Conservation (phyloP, 2,329 filamentous ascomycete genomes). For the Exophiala sideris region DNA sequence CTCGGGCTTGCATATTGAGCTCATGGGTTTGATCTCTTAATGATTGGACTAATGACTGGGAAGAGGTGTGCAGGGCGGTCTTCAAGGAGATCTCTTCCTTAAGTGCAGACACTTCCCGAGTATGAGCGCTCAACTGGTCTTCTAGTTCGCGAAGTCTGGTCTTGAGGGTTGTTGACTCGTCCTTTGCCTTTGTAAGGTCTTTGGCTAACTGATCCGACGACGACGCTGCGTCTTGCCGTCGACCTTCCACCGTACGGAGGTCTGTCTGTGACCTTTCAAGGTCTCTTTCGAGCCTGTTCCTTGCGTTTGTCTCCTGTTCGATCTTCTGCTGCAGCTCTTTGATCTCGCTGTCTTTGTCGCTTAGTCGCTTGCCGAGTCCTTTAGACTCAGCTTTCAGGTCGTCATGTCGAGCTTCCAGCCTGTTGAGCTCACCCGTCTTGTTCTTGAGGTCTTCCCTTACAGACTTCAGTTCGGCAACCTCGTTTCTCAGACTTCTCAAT, state of each 20-base stretch:
- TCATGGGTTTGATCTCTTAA: constrained; percentile 93
- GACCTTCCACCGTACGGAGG: constrained; percentile 70
- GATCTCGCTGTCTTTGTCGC: constrained; percentile 75
- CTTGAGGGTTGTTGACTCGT: constrained; percentile 59
- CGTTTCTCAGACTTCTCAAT: constrained; percentile 71
- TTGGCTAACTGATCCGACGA: constrained; percentile 66
- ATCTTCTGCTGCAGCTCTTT: constrained; percentile 75
- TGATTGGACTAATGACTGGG: constrained; percentile 79
- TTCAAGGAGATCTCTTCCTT: constrained; percentile 82
- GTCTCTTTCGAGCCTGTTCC: constrained; percentile 74
- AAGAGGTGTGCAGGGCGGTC: constrained; percentile 77
- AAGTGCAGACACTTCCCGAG: constrained; percentile 63
- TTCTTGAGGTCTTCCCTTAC: constrained; percentile 70
- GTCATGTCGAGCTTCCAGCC: constrained; percentile 77
- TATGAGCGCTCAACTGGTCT: constrained; percentile 65
- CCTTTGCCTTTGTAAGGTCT: constrained; percentile 68
- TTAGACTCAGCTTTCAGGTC: constrained; percentile 73
- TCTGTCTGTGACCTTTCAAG: constrained; percentile 72
- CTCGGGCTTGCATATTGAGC: constrained; percentile 85
- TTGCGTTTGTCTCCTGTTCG: constrained; percentile 67
- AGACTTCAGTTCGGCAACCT: constrained; percentile 69
- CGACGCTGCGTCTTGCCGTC: constrained; percentile 74
- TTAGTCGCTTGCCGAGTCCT: constrained; percentile 64
- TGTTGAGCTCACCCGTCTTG: constrained; percentile 62
- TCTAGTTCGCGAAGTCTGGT: constrained; percentile 70